These are phyloP conservation scores for Pochonia chlamydosporia DNA, from an alignment of 2,329 filamentous ascomycete species.

Conservation along the genomic window DNA sequence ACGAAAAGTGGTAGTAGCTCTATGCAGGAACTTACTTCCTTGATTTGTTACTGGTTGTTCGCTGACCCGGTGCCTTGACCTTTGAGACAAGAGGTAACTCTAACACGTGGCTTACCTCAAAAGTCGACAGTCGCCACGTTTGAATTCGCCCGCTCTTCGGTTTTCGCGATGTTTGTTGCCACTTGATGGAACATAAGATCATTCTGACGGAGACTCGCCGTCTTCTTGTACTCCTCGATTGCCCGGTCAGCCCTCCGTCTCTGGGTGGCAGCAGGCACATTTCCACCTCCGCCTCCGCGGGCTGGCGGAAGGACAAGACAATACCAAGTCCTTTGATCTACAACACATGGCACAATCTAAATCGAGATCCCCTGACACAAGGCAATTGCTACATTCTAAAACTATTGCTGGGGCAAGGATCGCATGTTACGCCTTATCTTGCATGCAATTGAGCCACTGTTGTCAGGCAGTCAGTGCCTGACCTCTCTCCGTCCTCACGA, in stretches of 20 bases:
- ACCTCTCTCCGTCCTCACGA: no score
- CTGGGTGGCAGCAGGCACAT: background rate
- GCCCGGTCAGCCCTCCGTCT: constrained; percentile 1
- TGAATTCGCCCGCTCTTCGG: background rate
- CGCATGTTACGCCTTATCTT: no score
- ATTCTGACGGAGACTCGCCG: background rate
- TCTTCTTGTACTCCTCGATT: constrained; percentile 8
- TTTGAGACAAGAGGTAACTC: background rate
- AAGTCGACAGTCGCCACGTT: background rate
- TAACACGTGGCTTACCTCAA: background rate
- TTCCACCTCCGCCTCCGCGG: constrained; percentile 9
- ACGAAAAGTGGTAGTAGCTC: background rate
- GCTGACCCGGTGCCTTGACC: background rate
- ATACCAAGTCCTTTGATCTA: background rate
- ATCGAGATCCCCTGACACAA: no score
- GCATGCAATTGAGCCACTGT: no score
- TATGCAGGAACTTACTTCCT: background rate
- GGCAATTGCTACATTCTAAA: no score
- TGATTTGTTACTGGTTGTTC: background rate
- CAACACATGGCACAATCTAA: no score
- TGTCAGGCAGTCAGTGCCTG: no score
- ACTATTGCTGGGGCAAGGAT: no score
- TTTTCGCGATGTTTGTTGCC: background rate
- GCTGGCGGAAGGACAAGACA: constrained; percentile 3
- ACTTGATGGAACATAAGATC: background rate